Evolutionary conservation across 306 rosid species (phyloP), one percentile per base, ranked within the genome.

Genomic region (Lablab purpureus): DNA sequence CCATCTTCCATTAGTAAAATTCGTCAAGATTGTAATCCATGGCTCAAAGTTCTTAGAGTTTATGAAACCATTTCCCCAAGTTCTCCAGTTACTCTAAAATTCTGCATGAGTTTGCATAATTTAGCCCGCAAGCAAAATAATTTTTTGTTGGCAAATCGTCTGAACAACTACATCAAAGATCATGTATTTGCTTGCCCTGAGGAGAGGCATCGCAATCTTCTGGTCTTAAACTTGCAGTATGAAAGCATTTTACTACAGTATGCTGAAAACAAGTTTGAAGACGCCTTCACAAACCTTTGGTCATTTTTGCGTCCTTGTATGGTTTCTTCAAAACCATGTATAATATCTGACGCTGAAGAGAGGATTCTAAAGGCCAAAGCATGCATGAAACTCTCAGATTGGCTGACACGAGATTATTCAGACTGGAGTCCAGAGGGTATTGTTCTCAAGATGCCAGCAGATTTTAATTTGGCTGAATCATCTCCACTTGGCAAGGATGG

Each of bases 1-100:
- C 90, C 87, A 82, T 89, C 91, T 46, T 87, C 92, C 30, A 83
- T 85, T 47, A 83, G 94, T 80, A 88, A 85, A 83, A 76, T 88
- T 64, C 87, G 86, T 87, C 96, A 90, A 87, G 98, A 94, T 81
- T 92, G 97, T 87, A 84, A 87, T 81, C 87, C 88, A 72, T 92
- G 98, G 97, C 81, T 94, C 85, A 94, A 94, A 82, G 85, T 92
- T 77, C 92, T 94, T 64, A 85, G 98, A 50, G 98, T 94, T 68
- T 90, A 92, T 88, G 91, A 72, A 88, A 84, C 86, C 64, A 83
- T 90, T 83, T 90, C 81, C 52, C 90, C 97, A 37, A 66, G 87
- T 80, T 90, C 97, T 81, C 84, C 87, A 12, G 88, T 83, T 54
- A 85, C 96, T 76, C 74, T 92, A 12, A 89, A 92, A 63, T 85